These are phyloP conservation scores for Albifimbria verrucaria DNA, from an alignment of 2,329 filamentous ascomycete species.

Conservation along the genomic window DNA sequence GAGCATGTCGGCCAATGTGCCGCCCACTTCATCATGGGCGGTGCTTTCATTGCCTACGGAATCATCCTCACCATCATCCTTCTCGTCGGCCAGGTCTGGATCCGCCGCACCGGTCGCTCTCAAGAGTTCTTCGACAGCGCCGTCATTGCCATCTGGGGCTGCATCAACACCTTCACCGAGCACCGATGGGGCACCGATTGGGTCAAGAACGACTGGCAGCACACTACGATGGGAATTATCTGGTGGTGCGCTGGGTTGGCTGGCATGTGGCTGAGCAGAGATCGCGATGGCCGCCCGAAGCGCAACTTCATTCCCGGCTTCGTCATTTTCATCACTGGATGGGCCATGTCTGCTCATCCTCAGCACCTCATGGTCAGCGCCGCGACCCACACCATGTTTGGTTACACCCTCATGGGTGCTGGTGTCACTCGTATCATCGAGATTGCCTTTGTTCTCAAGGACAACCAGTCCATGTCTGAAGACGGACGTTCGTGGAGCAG, in stretches of 20 bases:
- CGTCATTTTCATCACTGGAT: slow-evolving; percentile 88
- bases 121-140: slow-evolving; percentile 96
- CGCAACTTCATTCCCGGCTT: slow-evolving; percentile 91
- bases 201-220: slow-evolving; percentile 93
- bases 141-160: slow-evolving; percentile 91
- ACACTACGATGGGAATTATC: slow-evolving; percentile 98
- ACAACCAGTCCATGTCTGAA: slow-evolving; percentile 62
- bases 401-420: slow-evolving; percentile 91
- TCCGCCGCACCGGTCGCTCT: slow-evolving; percentile 76
- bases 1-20: slow-evolving; percentile 91
- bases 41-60: slow-evolving; percentile 92
- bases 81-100: slow-evolving; percentile 83
- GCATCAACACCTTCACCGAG: slow-evolving; percentile 97
- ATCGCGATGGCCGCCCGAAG: slow-evolving; percentile 79
- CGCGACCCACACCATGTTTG: slow-evolving; percentile 85
- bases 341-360: slow-evolving; percentile 90
- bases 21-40: slow-evolving; percentile 98
- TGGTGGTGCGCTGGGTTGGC: slow-evolving; percentile 96
- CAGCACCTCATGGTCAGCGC: slow-evolving; percentile 81
- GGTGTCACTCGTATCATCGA: slow-evolving; percentile 84
- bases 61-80: slow-evolving; percentile 83
- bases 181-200: slow-evolving; percentile 88
- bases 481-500: slow-evolving; percentile 66
- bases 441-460: slow-evolving; percentile 80
- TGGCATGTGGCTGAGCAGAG: slow-evolving; percentile 87